Percentiles rank a stretch among this genome's conserved stretches.
Conservation (phyloP, 2,329 filamentous ascomycete species). For the Metarhizium guizhouense region DNA sequence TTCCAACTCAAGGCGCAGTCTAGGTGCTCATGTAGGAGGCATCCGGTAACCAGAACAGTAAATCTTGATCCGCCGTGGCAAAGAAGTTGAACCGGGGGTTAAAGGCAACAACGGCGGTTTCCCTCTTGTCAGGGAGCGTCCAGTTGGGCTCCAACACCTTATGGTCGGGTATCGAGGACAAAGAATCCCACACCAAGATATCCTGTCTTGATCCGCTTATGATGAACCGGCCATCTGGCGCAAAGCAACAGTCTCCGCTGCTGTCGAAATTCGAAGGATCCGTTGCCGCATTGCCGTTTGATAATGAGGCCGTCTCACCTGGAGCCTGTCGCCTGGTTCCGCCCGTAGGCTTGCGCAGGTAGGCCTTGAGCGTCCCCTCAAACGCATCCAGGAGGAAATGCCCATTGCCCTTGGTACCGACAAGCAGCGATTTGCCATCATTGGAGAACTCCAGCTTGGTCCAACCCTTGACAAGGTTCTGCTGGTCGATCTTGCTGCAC, state of each 20-base stretch:
- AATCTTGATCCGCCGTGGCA: conserved; percentile 78
- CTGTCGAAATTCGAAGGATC: conserved; percentile 37
- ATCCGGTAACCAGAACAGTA: conserved; percentile 71
- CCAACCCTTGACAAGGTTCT: conserved; percentile 64
- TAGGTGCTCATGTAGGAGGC: conserved; percentile 29
- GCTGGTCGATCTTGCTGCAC: conserved; percentile 37
- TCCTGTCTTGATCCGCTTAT: conserved; percentile 70
- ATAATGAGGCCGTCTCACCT: conserved; percentile 34
- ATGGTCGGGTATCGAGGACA: conserved; percentile 44
- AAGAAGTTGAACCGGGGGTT: conserved; percentile 91
- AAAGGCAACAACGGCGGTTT: conserved; percentile 69
- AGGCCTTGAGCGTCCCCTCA: conserved; percentile 68
- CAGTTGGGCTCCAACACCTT: conserved; percentile 54
- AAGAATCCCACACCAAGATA: conserved; percentile 78
- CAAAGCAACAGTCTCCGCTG: conserved; percentile 77
- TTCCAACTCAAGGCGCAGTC: no score
- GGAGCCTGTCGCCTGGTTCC: conserved; percentile 42
- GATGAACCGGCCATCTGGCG: conserved; percentile 81
- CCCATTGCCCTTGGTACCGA: conserved; percentile 74
- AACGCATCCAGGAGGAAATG: conserved; percentile 95
- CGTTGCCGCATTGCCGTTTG: conserved; percentile 19
- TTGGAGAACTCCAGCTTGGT: conserved; percentile 93
- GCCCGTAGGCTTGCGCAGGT: conserved; percentile 51
- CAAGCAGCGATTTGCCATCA: conserved; percentile 77
- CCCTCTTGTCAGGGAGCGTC: conserved; percentile 57